phyloP scores from a whole-genome alignment of 1,139 yeast species.

The Zhuliangozyma parablackwelliae region DNA sequence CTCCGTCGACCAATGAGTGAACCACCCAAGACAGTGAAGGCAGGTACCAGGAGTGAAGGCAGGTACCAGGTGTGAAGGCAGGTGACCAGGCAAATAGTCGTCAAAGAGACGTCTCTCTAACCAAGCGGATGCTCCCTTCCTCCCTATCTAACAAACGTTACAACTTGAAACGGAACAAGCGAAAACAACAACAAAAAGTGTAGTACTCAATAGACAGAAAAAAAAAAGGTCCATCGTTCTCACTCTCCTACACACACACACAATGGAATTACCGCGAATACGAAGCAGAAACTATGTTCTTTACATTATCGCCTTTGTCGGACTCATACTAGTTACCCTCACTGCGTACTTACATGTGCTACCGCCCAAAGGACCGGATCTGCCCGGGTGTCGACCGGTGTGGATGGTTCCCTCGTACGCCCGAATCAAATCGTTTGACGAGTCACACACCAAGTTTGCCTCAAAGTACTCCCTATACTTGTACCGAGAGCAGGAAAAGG shows the following conservation, averaged over 20 bases:
- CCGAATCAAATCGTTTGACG: slow-evolving; percentile 65
- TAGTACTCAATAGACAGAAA: too few relatives aligned
- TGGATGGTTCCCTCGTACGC: slow-evolving; percentile 80
- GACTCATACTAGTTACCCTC: slow-evolving; percentile 4
- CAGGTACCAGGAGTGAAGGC: too few relatives aligned
- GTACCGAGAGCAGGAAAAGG: slow-evolving; percentile 75
- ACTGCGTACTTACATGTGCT: slow-evolving; percentile 3
- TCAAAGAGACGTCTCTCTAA: too few relatives aligned
- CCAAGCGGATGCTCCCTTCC: too few relatives aligned
- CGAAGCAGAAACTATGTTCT: slow-evolving; percentile 10
- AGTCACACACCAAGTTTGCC: slow-evolving; percentile 66
- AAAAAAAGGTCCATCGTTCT: too few relatives aligned
- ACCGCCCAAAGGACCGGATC: slow-evolving; percentile 26
- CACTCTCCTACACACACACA: neutral
- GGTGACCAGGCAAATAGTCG: too few relatives aligned
- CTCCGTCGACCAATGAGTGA: too few relatives aligned
- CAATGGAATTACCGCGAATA: slow-evolving; percentile 7
- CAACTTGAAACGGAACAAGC: neutral
- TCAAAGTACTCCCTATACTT: slow-evolving; percentile 75
- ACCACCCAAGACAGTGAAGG: too few relatives aligned
- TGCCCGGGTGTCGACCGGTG: slow-evolving; percentile 50
- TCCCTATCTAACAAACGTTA: neutral
- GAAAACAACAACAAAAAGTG: too few relatives aligned
- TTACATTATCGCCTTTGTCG: slow-evolving; percentile 3
- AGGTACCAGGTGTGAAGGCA: too few relatives aligned